Conservation (phyloP, 2,329 filamentous ascomycete genomes). For the Metarhizium sp. region DNA sequence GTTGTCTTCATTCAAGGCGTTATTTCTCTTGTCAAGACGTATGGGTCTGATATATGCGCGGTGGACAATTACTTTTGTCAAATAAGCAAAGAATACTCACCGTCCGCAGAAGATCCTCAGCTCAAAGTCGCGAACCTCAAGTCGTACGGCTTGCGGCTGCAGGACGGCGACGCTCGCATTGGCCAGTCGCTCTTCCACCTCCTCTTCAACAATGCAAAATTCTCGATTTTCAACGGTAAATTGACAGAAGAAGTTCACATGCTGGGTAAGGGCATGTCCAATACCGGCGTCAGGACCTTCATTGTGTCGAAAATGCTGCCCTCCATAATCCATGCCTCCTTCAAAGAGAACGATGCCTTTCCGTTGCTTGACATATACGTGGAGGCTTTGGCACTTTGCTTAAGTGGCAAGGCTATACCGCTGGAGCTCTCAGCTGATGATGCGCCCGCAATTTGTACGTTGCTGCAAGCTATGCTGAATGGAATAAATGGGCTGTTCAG, state of each 20-base stretch:
- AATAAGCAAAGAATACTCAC: slow-evolving; percentile 46
- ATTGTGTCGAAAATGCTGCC: slow-evolving; percentile 44
- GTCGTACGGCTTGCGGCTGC: slow-evolving; percentile 44
- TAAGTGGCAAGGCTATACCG: slow-evolving; percentile 25
- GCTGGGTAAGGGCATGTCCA: slow-evolving; percentile 38
- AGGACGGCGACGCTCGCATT: slow-evolving; percentile 40
- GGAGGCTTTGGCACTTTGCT: slow-evolving; percentile 28
- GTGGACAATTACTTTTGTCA: slow-evolving; percentile 49
- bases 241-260: slow-evolving; percentile 37
- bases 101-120: slow-evolving; percentile 44
- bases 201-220: slow-evolving; percentile 47
- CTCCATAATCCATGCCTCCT: slow-evolving; percentile 34
- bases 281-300: slow-evolving; percentile 34
- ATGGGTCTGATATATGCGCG: slow-evolving; percentile 42
- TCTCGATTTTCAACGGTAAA: slow-evolving; percentile 38
- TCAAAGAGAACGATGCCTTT: slow-evolving; percentile 28
- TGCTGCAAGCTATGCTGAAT: slow-evolving; percentile 21
- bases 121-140: slow-evolving; percentile 46
- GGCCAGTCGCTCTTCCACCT: slow-evolving; percentile 45
- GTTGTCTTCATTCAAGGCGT: slow-evolving; percentile 43
- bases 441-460: slow-evolving; percentile 20
- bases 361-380: slow-evolving; percentile 42
- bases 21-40: slow-evolving; percentile 43
- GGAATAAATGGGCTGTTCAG: slow-evolving; percentile 18
- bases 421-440: slow-evolving; percentile 26